A percentile compares a stretch with the other conserved stretches of the same genome.
Conservation (phyloP, 139 green algal species). For the Axilococcus clingmanii region DNA sequence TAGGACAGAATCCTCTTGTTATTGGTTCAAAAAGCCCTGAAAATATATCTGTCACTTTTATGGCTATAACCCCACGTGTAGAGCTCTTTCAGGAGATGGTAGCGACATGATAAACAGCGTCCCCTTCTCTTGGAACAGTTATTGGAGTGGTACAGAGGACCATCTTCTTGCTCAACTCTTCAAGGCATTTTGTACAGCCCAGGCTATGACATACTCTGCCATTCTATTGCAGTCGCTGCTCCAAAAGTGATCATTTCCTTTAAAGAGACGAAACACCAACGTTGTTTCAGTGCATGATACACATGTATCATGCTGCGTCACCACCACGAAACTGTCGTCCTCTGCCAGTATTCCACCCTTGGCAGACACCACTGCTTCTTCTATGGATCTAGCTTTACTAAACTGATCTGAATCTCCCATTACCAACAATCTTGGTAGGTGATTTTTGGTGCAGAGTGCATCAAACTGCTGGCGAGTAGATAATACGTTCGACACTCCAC, state of each 20-base stretch:
- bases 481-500: slow-evolving; percentile 11
- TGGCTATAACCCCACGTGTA: too few relatives aligned
- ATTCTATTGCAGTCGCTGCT: background rate
- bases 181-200: too few relatives aligned
- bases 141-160: too few relatives aligned
- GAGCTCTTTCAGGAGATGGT: too few relatives aligned
- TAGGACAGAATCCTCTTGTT: too few relatives aligned
- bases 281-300: background rate
- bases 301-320: background rate
- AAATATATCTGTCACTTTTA: too few relatives aligned
- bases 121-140: too few relatives aligned
- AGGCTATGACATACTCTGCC: slow-evolving; percentile 6
- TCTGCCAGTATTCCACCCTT: background rate
- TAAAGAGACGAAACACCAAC: slow-evolving; percentile 16
- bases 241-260: slow-evolving; percentile 19
- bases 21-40: too few relatives aligned
- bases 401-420: slow-evolving; percentile 23
- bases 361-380: background rate
- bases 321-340: background rate
- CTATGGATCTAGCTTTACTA: background rate
- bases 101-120: too few relatives aligned
- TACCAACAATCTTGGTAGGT: slow-evolving; percentile 16
- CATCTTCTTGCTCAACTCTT: too few relatives aligned
- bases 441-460: background rate
- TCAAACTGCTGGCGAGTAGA: slow-evolving; percentile 12